Conservation (phyloP, 352 stramenopile genomes). For the Phytopythium helicoides region DNA sequence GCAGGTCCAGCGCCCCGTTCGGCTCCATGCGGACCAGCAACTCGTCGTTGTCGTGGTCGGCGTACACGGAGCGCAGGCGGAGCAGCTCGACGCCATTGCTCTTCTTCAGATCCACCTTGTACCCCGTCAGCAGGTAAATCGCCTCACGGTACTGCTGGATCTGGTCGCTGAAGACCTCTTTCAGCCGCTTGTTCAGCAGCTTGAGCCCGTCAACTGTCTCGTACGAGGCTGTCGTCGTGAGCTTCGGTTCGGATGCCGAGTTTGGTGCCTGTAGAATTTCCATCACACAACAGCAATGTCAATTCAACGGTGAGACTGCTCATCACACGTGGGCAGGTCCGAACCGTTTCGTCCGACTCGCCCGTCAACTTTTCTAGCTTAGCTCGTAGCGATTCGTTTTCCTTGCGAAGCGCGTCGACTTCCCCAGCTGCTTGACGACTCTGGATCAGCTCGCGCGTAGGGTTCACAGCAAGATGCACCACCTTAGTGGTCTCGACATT, state of each 20-base stretch:
- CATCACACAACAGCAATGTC: not conserved
- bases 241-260: constrained; percentile 17
- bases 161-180: constrained; percentile 87
- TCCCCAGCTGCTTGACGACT: constrained; percentile 33
- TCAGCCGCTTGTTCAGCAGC: constrained; percentile 84
- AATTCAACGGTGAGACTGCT: too few relatives aligned
- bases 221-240: constrained; percentile 78
- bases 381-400: constrained; percentile 49
- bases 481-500: constrained; percentile 85
- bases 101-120: constrained; percentile 87
- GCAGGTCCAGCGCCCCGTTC: constrained; percentile 68
- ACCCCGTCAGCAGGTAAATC: constrained; percentile 87
- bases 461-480: constrained; percentile 79
- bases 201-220: constrained; percentile 85
- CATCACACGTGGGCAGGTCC: not conserved
- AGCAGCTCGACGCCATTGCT: constrained; percentile 77
- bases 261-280: constrained; percentile 2
- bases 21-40: constrained; percentile 84
- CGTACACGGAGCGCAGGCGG: constrained; percentile 77
- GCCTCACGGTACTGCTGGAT: constrained; percentile 88
- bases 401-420: constrained; percentile 39
- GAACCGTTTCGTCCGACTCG: constrained; percentile 30
- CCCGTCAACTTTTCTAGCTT: constrained; percentile 37
- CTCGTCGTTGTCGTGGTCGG: constrained; percentile 82
- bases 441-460: constrained; percentile 65